These are phyloP conservation scores for Candida mesenterica DNA, from an alignment of 1,139 yeast genomes.

Conservation along the genomic window DNA sequence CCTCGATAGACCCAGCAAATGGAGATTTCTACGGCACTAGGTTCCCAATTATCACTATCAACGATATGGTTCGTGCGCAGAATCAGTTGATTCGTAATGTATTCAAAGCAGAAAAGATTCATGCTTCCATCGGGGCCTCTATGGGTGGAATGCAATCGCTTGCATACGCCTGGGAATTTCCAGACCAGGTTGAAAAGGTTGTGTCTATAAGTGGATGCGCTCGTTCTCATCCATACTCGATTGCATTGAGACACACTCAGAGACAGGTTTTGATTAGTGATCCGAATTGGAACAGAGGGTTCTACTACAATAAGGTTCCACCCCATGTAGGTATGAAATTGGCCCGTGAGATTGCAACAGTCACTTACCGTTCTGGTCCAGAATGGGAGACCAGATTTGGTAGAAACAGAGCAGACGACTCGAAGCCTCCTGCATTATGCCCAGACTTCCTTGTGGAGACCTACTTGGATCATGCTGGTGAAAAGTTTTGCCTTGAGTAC, in stretches of 20 bases:
- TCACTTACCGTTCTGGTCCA: slow-evolving; percentile 92
- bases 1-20: slow-evolving; percentile 73
- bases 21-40: slow-evolving; percentile 72
- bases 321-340: slow-evolving; percentile 96
- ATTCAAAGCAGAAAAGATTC: slow-evolving; percentile 60
- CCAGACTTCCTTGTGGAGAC: slow-evolving; percentile 93
- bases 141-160: slow-evolving; percentile 98
- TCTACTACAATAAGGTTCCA: slow-evolving; percentile 70
- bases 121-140: slow-evolving; percentile 86
- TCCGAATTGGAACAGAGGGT: slow-evolving; percentile 92
- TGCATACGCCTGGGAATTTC: slow-evolving; percentile 83
- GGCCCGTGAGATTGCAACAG: slow-evolving; percentile 91
- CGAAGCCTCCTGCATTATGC: slow-evolving; percentile 79
- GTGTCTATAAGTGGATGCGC: slow-evolving; percentile 89
- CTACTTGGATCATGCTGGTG: slow-evolving; percentile 91
- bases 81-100: slow-evolving; percentile 60
- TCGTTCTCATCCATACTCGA: slow-evolving; percentile 88
- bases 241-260: slow-evolving; percentile 91
- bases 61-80: slow-evolving; percentile 92
- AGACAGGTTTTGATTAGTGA: slow-evolving; percentile 93
- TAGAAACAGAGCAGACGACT: slow-evolving; percentile 79
- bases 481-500: slow-evolving; percentile 85
- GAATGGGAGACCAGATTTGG: slow-evolving; percentile 96
- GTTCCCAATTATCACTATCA: slow-evolving; percentile 81
- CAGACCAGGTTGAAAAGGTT: slow-evolving; percentile 68